Conservation (phyloP, 163 green algal species). For the Smithsoniella earleae region DNA sequence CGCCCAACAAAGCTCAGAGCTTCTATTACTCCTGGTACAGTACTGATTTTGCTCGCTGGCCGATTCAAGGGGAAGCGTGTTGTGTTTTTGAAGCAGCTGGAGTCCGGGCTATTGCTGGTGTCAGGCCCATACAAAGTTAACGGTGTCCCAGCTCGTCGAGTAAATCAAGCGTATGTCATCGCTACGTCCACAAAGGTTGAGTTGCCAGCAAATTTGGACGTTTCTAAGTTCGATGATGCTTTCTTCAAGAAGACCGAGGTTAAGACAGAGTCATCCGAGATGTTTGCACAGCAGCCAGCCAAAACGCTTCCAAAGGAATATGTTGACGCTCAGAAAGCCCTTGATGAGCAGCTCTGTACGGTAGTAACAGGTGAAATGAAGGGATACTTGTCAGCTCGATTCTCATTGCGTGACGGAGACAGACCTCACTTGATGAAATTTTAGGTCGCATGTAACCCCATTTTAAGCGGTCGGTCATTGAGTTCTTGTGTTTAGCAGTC, state of each 20-base stretch:
- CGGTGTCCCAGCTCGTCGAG: constrained; percentile 84
- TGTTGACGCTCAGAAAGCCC: constrained; percentile 83
- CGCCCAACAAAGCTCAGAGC: constrained; percentile 73
- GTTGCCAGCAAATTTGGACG: constrained; percentile 54
- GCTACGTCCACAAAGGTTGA: constrained; percentile 90
- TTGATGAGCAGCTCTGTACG: constrained; percentile 73
- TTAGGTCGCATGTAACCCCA: too few relatives aligned
- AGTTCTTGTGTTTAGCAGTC: too few relatives aligned
- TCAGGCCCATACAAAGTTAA: constrained; percentile 92
- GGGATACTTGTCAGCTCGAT: constrained; percentile 82
- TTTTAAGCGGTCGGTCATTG: too few relatives aligned
- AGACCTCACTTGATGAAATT: constrained; percentile 97
- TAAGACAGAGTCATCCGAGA: constrained; percentile 77
- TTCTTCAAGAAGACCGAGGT: constrained; percentile 84
- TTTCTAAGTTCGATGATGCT: constrained; percentile 74
- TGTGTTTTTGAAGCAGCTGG: constrained; percentile 92
- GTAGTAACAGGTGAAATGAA: constrained; percentile 57
- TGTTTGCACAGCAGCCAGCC: constrained; percentile 51
- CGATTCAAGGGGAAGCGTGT: constrained; percentile 98
- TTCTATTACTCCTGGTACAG: constrained; percentile 88
- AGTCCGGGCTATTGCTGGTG: constrained; percentile 86
- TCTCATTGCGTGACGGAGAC: constrained; percentile 79
- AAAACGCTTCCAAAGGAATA: constrained; percentile 71
- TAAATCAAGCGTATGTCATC: constrained; percentile 97
- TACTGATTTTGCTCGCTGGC: constrained; percentile 94